Evolutionary conservation across 1,284 basidiomycete species (phyloP).

Genomic region (Cryptococcus sp.): DNA sequence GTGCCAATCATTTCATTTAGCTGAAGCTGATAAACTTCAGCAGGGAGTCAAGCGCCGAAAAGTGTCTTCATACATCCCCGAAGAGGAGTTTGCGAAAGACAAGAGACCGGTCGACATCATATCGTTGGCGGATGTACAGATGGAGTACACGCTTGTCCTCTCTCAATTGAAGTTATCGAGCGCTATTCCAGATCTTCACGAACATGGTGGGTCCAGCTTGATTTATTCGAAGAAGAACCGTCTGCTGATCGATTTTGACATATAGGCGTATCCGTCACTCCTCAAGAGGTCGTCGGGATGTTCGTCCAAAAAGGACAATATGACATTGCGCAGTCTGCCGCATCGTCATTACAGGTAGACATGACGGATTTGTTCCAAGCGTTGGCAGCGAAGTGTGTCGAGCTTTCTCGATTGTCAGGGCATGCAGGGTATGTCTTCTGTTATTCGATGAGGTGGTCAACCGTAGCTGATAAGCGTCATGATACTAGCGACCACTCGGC

Average conservation of each 20-base stretch:
- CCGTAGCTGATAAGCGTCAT: slow-evolving; percentile 18
- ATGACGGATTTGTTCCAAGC: slow-evolving; percentile 82
- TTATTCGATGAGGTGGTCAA: neutral
- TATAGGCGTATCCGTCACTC: slow-evolving; percentile 66
- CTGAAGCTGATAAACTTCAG: slow-evolving; percentile 10
- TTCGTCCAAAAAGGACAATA: slow-evolving; percentile 78
- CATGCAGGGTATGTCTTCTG: slow-evolving; percentile 58
- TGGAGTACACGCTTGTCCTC: slow-evolving; percentile 78
- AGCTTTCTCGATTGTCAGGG: slow-evolving; percentile 61
- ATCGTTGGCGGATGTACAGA: slow-evolving; percentile 76
- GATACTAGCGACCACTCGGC: slow-evolving; percentile 63
- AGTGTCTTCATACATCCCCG: slow-evolving; percentile 75
- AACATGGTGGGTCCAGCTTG: slow-evolving; percentile 56
- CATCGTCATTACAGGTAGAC: slow-evolving; percentile 75
- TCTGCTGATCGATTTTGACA: slow-evolving; percentile 2
- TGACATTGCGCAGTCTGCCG: slow-evolving; percentile 76
- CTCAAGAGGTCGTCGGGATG: slow-evolving; percentile 73
- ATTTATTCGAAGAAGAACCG: neutral
- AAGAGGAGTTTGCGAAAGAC: slow-evolving; percentile 65
- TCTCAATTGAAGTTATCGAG: slow-evolving; percentile 76
- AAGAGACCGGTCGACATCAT: slow-evolving; percentile 71
- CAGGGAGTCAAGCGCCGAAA: slow-evolving; percentile 66
- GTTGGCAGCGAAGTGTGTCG: slow-evolving; percentile 76
- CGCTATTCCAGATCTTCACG: slow-evolving; percentile 61
- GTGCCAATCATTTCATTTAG: neutral